These are phyloP conservation scores for Adansonia gregorii DNA, from an alignment of 441 rosid species.

Conservation along the genomic window DNA sequence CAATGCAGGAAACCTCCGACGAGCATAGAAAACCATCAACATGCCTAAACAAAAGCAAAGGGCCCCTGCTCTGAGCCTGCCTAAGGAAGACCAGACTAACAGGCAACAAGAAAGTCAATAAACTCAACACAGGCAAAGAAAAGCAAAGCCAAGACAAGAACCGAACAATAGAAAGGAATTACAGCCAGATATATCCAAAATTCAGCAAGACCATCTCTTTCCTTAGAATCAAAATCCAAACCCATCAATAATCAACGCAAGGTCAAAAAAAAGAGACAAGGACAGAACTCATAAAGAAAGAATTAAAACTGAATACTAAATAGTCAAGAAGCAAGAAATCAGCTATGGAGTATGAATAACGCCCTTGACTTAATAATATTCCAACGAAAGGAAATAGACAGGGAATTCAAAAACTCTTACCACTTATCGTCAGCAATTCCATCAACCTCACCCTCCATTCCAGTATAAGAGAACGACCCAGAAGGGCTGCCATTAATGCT, in stretches of 20 bases:
- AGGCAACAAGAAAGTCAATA: not conserved
- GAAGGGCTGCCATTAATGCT: not conserved
- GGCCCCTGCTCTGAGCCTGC: not conserved
- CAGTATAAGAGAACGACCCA: not conserved
- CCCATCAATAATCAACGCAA: not conserved
- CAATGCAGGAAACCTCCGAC: not conserved
- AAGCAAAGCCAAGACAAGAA: not conserved
- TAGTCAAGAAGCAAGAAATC: not conserved
- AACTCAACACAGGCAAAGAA: not conserved
- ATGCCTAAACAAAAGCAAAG: not conserved
- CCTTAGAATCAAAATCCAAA: conserved; percentile 5
- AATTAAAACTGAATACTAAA: not conserved
- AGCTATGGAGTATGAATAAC: not conserved
- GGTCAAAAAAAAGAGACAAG: not conserved
- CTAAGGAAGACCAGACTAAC: not conserved
- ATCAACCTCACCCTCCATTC: not conserved
- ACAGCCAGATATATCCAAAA: not conserved
- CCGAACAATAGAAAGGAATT: not conserved
- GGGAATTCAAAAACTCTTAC: conserved; percentile 1
- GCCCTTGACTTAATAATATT: not conserved
- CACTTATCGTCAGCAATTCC: not conserved
- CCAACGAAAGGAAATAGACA: not conserved
- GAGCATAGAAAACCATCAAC: not conserved
- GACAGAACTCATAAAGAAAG: not conserved
- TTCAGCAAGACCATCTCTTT: not conserved